A percentile compares a stretch with the other conserved stretches of the same genome.
Evolutionary conservation across 2,329 filamentous ascomycete genomes (phyloP).

Genomic region (Curvularia eragrostidis): DNA sequence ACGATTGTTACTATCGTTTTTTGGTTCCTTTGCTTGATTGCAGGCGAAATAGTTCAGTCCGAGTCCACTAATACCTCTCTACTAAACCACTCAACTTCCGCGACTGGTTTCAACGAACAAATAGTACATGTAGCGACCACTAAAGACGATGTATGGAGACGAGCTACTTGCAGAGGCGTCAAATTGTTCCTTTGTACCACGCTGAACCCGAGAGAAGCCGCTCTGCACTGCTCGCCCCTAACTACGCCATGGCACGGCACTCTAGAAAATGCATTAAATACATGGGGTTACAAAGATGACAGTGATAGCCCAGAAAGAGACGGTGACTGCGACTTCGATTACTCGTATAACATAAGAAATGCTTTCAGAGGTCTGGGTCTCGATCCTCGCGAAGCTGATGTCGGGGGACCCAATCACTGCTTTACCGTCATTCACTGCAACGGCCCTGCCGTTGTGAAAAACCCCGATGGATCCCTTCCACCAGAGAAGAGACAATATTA

Average conservation of each 20-base stretch:
- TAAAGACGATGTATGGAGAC: neutral
- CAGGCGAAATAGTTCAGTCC: neutral
- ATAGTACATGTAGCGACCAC: neutral
- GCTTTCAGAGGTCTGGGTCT: neutral
- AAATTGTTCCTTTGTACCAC: slow-evolving; percentile 1
- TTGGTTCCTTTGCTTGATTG: neutral
- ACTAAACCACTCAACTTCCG: too few relatives aligned
- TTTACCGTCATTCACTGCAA: neutral
- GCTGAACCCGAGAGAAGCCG: neutral
- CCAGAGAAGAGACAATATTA: neutral
- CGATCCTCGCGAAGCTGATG: neutral
- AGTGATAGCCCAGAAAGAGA: neutral
- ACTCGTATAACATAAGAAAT: neutral
- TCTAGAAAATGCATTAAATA: neutral
- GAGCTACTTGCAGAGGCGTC: neutral
- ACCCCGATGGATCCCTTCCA: neutral
- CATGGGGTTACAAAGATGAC: slow-evolving; percentile 4
- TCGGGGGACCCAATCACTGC: slow-evolving; percentile 9
- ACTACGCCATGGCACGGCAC: neutral
- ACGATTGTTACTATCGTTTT: too few relatives aligned
- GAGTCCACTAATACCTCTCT: neutral
- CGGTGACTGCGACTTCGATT: neutral
- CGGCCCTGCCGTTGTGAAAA: neutral
- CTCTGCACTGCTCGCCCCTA: neutral
- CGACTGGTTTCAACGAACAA: neutral